phyloP scores from a whole-genome alignment of 2,329 filamentous ascomycete species.

The Corniculantispora saksenae region DNA sequence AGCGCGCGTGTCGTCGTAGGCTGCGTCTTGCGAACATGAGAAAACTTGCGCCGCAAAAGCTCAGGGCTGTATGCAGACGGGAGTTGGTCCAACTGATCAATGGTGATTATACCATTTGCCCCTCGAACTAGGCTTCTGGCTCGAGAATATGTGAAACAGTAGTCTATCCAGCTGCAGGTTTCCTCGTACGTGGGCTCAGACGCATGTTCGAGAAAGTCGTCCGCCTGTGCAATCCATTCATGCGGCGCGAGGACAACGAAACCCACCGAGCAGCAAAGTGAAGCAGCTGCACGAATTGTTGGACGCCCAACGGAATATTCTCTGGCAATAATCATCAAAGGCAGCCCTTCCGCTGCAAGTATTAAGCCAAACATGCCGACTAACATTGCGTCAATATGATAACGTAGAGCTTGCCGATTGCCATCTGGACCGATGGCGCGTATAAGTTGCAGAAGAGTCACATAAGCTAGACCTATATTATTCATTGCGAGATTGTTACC shows the following conservation, averaged over 20 bases:
- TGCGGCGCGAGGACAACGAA: slow-evolving; percentile 48
- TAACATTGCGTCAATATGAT: neutral
- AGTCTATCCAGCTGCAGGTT: slow-evolving; percentile 53
- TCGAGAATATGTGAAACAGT: slow-evolving; percentile 48
- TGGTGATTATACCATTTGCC: slow-evolving; percentile 34
- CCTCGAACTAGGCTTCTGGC: slow-evolving; percentile 33
- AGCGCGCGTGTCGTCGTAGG: neutral
- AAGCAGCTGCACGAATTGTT: neutral
- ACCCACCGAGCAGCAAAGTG: neutral
- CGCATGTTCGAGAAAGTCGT: slow-evolving; percentile 39
- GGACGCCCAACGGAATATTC: neutral
- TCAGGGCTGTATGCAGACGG: neutral
- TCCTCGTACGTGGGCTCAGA: slow-evolving; percentile 50
- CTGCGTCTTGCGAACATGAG: neutral
- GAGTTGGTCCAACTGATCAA: slow-evolving; percentile 44
- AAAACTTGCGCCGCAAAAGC: slow-evolving; percentile 1
- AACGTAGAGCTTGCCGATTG: neutral
- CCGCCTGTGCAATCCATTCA: slow-evolving; percentile 49
- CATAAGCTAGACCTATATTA: neutral
- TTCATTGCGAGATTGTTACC: neutral
- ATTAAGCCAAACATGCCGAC: slow-evolving; percentile 5
- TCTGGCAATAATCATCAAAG: neutral
- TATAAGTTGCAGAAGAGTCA: neutral
- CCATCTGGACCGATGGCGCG: neutral
- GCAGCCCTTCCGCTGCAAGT: neutral